phyloP scores from a whole-genome alignment of 148 eudicot species.

The Nyssa sinensis region DNA sequence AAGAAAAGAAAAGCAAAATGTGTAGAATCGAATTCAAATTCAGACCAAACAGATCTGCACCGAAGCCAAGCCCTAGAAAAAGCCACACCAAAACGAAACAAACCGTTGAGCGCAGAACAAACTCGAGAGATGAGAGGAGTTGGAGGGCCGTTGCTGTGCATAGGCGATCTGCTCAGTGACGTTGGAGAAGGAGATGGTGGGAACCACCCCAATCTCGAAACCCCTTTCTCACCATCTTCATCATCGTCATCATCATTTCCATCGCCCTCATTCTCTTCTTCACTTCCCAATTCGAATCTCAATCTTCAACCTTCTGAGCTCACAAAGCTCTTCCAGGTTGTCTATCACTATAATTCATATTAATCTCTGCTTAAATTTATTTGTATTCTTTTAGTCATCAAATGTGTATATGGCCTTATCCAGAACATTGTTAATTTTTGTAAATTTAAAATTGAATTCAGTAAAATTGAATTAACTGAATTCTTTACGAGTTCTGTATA shows the following conservation, averaged over 20 bases:
- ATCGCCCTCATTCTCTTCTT: slow-evolving; percentile 17
- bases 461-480: no score
- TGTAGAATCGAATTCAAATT: no score
- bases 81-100: no score
- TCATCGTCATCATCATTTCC: slow-evolving; percentile 11
- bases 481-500: no score
- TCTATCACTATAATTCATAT: background rate
- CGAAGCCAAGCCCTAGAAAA: no score
- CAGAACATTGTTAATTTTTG: no score
- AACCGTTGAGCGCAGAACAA: no score
- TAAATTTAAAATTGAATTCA: no score
- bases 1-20: no score
- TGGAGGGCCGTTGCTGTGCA: slow-evolving; percentile 79
- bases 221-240: slow-evolving; percentile 16
- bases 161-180: slow-evolving; percentile 75
- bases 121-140: slow-evolving; percentile 67
- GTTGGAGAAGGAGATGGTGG: slow-evolving; percentile 45
- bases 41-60: no score
- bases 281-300: slow-evolving; percentile 17
- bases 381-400: background rate
- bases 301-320: slow-evolving; percentile 52
- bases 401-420: background rate
- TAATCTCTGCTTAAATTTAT: background rate
- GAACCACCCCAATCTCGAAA: slow-evolving; percentile 12
- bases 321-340: slow-evolving; percentile 66